Conservation (phyloP, 306 rosid genomes). For the Gynostemma pentaphyllum region DNA sequence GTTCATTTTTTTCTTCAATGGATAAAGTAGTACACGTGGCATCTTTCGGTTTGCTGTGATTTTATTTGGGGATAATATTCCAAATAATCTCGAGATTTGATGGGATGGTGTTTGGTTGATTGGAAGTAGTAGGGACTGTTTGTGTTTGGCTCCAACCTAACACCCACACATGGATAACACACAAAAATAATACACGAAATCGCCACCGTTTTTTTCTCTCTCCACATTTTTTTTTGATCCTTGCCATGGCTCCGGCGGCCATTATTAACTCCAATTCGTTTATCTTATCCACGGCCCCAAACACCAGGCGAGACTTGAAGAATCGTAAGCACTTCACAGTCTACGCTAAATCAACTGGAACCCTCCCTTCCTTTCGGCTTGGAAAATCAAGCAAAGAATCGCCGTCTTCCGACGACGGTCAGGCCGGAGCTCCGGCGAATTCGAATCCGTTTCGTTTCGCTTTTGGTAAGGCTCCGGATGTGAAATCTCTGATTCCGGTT, state of each 20-base stretch:
- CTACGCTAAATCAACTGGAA: conserved; percentile 36
- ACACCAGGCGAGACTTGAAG: conserved; percentile 22
- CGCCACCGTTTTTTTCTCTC: conserved; percentile 10
- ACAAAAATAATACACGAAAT: not conserved
- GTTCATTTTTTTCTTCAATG: conserved; percentile 6
- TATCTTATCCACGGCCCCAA: conserved; percentile 37
- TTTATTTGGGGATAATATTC: conserved; percentile 22
- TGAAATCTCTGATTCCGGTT: conserved; percentile 55
- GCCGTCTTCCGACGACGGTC: conserved; percentile 20
- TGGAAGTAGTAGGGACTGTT: not conserved
- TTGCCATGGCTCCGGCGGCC: no score
- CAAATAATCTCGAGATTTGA: conserved; percentile 26
- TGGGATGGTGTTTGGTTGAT: conserved; percentile 12
- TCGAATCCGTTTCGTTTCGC: conserved; percentile 44
- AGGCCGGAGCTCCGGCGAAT: conserved; percentile 23
- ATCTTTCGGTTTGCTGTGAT: conserved; percentile 24
- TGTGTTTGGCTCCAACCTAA: not conserved
- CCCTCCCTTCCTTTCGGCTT: conserved; percentile 43
- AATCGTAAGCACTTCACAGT: conserved; percentile 26
- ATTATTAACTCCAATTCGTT: conserved; percentile 61
- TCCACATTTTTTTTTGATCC: conserved; percentile 18
- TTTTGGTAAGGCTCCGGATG: conserved; percentile 63
- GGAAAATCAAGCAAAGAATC: conserved; percentile 39
- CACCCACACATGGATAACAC: not conserved
- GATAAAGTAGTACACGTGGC: conserved; percentile 68